phyloP scores from a whole-genome alignment of 176 grass and related monocot genomes.

The Musa troglodytarum region DNA sequence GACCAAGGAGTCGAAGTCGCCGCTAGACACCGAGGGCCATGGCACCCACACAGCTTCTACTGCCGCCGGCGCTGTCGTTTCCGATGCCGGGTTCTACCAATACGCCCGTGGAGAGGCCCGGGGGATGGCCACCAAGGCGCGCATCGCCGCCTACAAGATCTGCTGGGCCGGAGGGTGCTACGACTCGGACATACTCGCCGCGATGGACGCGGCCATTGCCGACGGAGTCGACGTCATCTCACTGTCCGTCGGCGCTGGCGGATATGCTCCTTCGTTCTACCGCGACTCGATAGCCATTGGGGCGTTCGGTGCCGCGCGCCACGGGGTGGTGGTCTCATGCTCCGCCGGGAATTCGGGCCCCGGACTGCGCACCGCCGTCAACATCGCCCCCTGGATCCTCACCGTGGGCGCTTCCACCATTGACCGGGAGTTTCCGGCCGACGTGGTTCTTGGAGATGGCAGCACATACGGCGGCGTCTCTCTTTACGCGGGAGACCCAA shows the following conservation, averaged over 20 bases:
- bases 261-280: conserved; percentile 42
- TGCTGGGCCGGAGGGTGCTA: conserved; percentile 63
- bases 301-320: conserved; percentile 46
- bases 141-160: conserved; percentile 83
- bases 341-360: conserved; percentile 74
- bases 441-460: conserved; percentile 55
- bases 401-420: conserved; percentile 68
- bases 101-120: conserved; percentile 51
- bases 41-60: conserved; percentile 88
- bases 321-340: conserved; percentile 67
- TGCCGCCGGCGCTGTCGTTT: conserved; percentile 34
- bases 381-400: conserved; percentile 81
- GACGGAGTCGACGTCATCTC: conserved; percentile 81
- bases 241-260: conserved; percentile 47
- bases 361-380: conserved; percentile 41
- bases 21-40: conserved; percentile 71
- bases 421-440: conserved; percentile 63
- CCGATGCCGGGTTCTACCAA: conserved; percentile 31
- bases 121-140: conserved; percentile 59
- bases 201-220: conserved; percentile 57
- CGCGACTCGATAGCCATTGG: conserved; percentile 64
- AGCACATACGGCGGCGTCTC: conserved; percentile 42
- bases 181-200: conserved; percentile 83
- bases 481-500: conserved; percentile 46
- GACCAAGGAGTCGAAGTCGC: conserved; percentile 53